Evolutionary conservation across 441 rosid genomes (phyloP).

Genomic region (Biscutella auriculata): DNA sequence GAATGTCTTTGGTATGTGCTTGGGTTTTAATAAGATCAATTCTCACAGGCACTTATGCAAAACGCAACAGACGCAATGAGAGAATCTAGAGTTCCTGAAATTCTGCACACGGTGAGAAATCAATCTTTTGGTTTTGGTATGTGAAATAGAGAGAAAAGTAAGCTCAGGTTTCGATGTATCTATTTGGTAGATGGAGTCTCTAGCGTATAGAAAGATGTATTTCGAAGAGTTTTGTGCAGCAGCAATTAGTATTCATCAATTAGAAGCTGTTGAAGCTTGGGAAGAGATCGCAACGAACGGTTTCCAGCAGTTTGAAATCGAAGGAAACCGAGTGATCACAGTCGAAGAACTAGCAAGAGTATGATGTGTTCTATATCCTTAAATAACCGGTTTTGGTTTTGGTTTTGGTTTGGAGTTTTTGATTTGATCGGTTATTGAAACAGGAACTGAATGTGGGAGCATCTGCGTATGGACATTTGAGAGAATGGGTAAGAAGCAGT

Average conservation of each 20-base stretch:
- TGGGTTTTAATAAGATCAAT: not conserved
- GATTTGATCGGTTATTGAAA: not conserved
- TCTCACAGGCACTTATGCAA: constrained; percentile 48
- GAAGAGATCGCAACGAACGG: constrained; percentile 63
- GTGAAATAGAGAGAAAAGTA: no score
- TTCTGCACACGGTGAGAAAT: constrained; percentile 41
- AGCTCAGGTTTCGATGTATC: not conserved
- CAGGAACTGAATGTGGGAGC: constrained; percentile 87
- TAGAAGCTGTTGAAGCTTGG: constrained; percentile 84
- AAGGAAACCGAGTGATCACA: constrained; percentile 74
- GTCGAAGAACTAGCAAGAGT: constrained; percentile 85
- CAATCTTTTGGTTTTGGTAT: no score
- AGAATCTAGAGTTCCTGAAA: constrained; percentile 70
- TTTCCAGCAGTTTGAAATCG: constrained; percentile 69
- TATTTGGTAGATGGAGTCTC: constrained; percentile 56
- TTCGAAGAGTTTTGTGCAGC: constrained; percentile 93
- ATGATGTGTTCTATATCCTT: not conserved
- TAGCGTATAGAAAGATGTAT: constrained; percentile 68
- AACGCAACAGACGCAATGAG: constrained; percentile 75
- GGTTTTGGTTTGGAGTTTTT: not conserved
- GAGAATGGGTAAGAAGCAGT: constrained; percentile 64
- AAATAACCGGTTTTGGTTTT: not conserved
- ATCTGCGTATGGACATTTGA: constrained; percentile 54
- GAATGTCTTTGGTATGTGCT: not conserved
- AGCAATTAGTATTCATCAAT: constrained; percentile 66